A percentile compares a stretch with the other conserved stretches of the same genome.
Evolutionary conservation across 2,329 filamentous ascomycete species (phyloP).

Genomic region (Phialocephala subalpina): DNA sequence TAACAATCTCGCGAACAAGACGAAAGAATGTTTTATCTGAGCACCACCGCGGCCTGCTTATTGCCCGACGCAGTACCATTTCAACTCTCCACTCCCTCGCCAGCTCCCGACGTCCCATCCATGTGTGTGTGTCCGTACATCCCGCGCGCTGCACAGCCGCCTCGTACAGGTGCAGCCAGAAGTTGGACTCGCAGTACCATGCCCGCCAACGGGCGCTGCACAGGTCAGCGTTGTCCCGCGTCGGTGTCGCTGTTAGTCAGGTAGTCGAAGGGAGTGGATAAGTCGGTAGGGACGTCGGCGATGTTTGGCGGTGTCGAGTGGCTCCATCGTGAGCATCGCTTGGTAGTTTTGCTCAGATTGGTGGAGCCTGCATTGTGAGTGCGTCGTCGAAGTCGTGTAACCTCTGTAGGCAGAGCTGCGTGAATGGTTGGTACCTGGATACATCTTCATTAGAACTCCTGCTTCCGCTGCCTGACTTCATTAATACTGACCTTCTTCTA

Average conservation of each 20-base stretch:
- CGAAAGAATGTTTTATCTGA: constrained; percentile 25
- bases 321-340: no score
- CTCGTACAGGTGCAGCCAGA: constrained; percentile 26
- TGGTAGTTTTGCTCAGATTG: no score
- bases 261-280: constrained; percentile 12
- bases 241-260: constrained; percentile 13
- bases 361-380: no score
- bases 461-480: no score
- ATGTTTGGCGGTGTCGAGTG: no score
- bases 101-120: constrained; percentile 25
- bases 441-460: no score
- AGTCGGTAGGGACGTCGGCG: constrained; percentile 7
- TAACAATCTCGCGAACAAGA: constrained; percentile 29
- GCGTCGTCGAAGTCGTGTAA: no score
- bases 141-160: constrained; percentile 26
- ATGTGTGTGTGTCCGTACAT: constrained; percentile 23
- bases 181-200: no score
- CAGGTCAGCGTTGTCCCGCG: constrained; percentile 24
- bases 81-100: constrained; percentile 27
- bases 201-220: no score
- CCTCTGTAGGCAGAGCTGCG: no score
- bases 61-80: constrained; percentile 27
- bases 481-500: no score
- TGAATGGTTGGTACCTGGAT: no score
- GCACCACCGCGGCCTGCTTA: constrained; percentile 21